Percentiles rank a stretch among this genome's conserved stretches.
These are phyloP conservation scores for Alternaria arbusti DNA, from an alignment of 2,329 filamentous ascomycete species.

Conservation along the genomic window DNA sequence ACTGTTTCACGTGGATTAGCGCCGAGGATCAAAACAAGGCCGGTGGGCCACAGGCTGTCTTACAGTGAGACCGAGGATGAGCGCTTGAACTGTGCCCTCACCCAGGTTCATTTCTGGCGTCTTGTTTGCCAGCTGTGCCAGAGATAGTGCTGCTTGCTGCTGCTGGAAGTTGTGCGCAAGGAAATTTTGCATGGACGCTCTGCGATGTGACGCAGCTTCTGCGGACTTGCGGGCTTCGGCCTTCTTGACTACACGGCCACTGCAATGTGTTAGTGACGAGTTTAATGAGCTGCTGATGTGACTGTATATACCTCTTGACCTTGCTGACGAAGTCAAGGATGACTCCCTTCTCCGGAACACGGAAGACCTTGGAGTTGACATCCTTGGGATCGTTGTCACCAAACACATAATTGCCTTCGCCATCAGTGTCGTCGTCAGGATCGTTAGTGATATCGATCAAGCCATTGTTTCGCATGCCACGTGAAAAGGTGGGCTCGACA, in stretches of 20 bases:
- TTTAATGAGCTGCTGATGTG: slow-evolving; percentile 4
- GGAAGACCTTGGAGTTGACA: slow-evolving; percentile 49
- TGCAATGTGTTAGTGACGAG: slow-evolving; percentile 24
- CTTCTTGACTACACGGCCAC: slow-evolving; percentile 32
- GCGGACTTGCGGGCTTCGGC: slow-evolving; percentile 17
- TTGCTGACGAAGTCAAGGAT: slow-evolving; percentile 67
- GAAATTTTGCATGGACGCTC: slow-evolving; percentile 36
- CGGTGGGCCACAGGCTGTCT: slow-evolving; percentile 49
- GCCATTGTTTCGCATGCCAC: slow-evolving; percentile 66
- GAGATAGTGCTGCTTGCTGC: slow-evolving; percentile 70
- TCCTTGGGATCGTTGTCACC: slow-evolving; percentile 49
- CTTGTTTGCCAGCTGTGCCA: slow-evolving; percentile 63
- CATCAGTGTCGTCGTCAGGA: slow-evolving; percentile 51
- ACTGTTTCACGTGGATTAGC: slow-evolving; percentile 48
- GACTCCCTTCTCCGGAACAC: slow-evolving; percentile 55
- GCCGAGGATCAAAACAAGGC: slow-evolving; percentile 39
- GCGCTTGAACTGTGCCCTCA: slow-evolving; percentile 53
- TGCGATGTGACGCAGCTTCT: slow-evolving; percentile 26
- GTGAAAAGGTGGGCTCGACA: slow-evolving; percentile 57
- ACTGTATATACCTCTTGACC: slow-evolving; percentile 54
- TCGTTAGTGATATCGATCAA: slow-evolving; percentile 55
- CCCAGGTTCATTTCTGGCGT: slow-evolving; percentile 58
- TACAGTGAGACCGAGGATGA: slow-evolving; percentile 69
- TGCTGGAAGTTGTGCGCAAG: slow-evolving; percentile 57
- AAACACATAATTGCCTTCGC: slow-evolving; percentile 53